Percentiles rank a stretch among this genome's conserved stretches.
These are phyloP conservation scores for Adiantum capillusveneris DNA, from an alignment of 75 land plant species.

Conservation along the genomic window DNA sequence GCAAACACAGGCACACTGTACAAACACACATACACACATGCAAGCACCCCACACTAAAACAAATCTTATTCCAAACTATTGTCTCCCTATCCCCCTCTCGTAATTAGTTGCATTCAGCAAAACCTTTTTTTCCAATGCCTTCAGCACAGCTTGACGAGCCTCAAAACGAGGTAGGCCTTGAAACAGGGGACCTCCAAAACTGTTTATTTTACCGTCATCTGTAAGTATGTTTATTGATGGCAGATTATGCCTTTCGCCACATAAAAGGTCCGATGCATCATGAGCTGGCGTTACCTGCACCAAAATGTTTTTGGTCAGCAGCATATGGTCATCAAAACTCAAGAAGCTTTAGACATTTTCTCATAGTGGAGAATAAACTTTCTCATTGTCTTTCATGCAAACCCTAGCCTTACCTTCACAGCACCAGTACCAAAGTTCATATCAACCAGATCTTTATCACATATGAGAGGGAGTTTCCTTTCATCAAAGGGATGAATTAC, in stretches of 20 bases:
- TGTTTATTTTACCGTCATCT: conserved; percentile 87
- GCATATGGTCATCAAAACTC: neutral
- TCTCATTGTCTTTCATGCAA: too few relatives aligned
- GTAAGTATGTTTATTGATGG: conserved; percentile 85
- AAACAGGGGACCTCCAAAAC: conserved; percentile 69
- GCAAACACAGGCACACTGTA: too few relatives aligned
- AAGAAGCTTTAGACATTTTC: too few relatives aligned
- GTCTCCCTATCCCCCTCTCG: too few relatives aligned
- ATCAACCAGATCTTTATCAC: conserved; percentile 81
- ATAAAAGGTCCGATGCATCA: conserved; percentile 96
- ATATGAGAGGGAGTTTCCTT: conserved; percentile 77
- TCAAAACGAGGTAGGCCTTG: conserved; percentile 76
- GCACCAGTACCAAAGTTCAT: conserved; percentile 94
- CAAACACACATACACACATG: too few relatives aligned
- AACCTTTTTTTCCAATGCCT: conserved; percentile 74
- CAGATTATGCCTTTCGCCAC: conserved; percentile 82
- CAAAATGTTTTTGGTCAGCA: too few relatives aligned
- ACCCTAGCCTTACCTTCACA: conserved; percentile 60
- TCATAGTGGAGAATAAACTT: too few relatives aligned
- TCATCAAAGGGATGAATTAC: conserved; percentile 88
- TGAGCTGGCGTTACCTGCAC: conserved; percentile 97
- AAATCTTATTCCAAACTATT: too few relatives aligned
- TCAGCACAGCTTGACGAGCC: conserved; percentile 69
- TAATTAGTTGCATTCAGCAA: too few relatives aligned
- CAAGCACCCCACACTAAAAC: too few relatives aligned